A percentile compares a stretch with the other conserved stretches of the same genome.
phyloP scores from a whole-genome alignment of 2,329 filamentous ascomycete species.

The Lasiodiplodia sp. region DNA sequence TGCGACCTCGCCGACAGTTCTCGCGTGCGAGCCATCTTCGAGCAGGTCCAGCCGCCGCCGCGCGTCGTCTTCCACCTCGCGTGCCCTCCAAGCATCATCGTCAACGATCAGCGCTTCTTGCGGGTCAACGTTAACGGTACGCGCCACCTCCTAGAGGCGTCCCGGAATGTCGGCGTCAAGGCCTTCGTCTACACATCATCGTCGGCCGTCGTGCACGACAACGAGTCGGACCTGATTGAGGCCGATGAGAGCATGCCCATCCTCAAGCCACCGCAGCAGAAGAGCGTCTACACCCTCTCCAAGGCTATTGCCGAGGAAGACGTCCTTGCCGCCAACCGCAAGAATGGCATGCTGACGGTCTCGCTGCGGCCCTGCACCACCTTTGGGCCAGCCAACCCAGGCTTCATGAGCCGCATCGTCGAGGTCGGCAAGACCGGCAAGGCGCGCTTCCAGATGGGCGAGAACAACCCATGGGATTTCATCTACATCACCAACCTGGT shows the following conservation, averaged over 20 bases:
- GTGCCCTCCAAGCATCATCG: constrained; percentile 28
- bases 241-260: constrained; percentile 33
- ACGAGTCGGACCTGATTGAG: constrained; percentile 30
- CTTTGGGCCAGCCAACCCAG: constrained; percentile 29
- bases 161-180: constrained; percentile 29
- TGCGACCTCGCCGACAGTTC: constrained; percentile 30
- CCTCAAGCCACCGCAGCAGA: constrained; percentile 32
- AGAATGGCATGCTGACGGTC: constrained; percentile 25
- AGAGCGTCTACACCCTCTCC: constrained; percentile 35
- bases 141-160: constrained; percentile 28
- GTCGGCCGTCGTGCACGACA: constrained; percentile 36
- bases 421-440: constrained; percentile 30
- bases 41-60: constrained; percentile 25
- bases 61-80: constrained; percentile 34
- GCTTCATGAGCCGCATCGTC: constrained; percentile 30
- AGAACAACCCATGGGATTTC: constrained; percentile 36
- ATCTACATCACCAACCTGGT: constrained; percentile 32
- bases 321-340: constrained; percentile 33
- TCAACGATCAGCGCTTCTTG: constrained; percentile 22
- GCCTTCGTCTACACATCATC: constrained; percentile 36
- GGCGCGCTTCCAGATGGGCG: constrained; percentile 34
- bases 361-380: constrained; percentile 27
- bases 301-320: constrained; percentile 37
- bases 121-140: constrained; percentile 32
- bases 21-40: constrained; percentile 31